A percentile compares a stretch with the other conserved stretches of the same genome.
Evolutionary conservation across 768 basidiomycete species (phyloP).

Genomic region (Collybia sp.): DNA sequence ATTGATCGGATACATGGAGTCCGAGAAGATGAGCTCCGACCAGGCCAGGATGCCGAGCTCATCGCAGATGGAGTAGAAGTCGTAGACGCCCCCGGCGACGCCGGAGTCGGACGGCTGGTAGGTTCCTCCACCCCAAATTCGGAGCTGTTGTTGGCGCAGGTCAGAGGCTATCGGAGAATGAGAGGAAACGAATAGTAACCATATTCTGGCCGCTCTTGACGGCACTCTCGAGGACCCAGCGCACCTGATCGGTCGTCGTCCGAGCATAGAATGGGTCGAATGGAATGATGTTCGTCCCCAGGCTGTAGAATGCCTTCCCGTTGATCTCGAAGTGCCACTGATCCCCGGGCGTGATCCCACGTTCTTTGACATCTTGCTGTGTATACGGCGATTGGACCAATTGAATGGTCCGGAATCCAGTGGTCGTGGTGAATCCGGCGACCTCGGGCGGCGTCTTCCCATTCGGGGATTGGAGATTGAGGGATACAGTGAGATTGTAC

Average conservation of each 20-base stretch:
- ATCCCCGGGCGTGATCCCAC: constrained; percentile 55
- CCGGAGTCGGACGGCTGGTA: constrained; percentile 40
- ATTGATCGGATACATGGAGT: constrained; percentile 51
- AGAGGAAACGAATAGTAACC: constrained; percentile 26
- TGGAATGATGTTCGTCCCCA: constrained; percentile 56
- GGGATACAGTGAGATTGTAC: constrained; percentile 43
- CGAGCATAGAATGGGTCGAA: constrained; percentile 58
- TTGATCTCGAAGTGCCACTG: constrained; percentile 60
- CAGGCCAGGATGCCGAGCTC: constrained; percentile 57
- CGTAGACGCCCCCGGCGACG: constrained; percentile 41
- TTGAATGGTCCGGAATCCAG: constrained; percentile 57
- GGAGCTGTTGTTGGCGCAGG: constrained; percentile 30
- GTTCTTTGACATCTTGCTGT: constrained; percentile 33
- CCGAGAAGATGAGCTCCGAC: constrained; percentile 61
- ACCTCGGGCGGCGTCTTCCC: constrained; percentile 8
- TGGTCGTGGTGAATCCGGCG: constrained; percentile 37
- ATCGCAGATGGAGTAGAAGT: constrained; percentile 55
- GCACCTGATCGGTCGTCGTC: constrained; percentile 40
- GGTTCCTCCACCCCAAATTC: constrained; percentile 56
- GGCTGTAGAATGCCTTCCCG: constrained; percentile 49
- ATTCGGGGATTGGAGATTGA: constrained; percentile 20
- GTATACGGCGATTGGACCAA: constrained; percentile 46
- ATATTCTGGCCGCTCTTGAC: constrained; percentile 54
- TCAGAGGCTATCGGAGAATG: background rate
- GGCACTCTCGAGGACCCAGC: constrained; percentile 54